These are phyloP conservation scores for Larix kaempferi DNA, from an alignment of 75 land plant species.

Conservation along the genomic window DNA sequence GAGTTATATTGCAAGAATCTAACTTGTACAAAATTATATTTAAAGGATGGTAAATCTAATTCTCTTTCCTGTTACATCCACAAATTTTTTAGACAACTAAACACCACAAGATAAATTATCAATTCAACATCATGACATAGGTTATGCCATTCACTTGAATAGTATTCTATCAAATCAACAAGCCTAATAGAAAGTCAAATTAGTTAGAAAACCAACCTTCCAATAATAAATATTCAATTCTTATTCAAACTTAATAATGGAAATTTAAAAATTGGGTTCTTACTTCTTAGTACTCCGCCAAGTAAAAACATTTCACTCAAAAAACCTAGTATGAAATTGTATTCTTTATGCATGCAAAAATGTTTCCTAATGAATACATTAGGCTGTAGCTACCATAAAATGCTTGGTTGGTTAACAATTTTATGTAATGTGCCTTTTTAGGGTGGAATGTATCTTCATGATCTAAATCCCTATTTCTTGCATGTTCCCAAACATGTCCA, in stretches of 20 bases:
- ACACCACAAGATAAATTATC: too few species aligned
- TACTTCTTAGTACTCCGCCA: too few species aligned
- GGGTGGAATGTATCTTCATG: constrained; percentile 31
- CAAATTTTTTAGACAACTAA: too few species aligned
- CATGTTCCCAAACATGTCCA: constrained; percentile 73
- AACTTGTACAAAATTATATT: too few species aligned
- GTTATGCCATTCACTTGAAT: too few species aligned
- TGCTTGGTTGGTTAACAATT: not conserved
- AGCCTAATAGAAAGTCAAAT: not conserved
- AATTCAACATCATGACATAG: too few species aligned
- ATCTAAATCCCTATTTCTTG: constrained; percentile 32
- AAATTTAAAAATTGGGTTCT: not conserved
- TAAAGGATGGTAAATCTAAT: too few species aligned
- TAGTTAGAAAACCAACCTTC: not conserved
- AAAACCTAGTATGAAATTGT: not conserved
- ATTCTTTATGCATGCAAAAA: not conserved
- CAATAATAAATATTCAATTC: not conserved
- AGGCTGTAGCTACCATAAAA: not conserved
- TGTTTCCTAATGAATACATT: not conserved
- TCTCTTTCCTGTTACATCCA: too few species aligned
- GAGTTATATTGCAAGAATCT: too few species aligned
- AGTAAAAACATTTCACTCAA: not conserved
- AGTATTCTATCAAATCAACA: too few species aligned
- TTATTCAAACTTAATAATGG: not conserved
- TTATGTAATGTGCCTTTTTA: constrained; percentile 7